Conservation (phyloP, 2,329 filamentous ascomycete genomes). For the Arthrocladium fulminans region DNA sequence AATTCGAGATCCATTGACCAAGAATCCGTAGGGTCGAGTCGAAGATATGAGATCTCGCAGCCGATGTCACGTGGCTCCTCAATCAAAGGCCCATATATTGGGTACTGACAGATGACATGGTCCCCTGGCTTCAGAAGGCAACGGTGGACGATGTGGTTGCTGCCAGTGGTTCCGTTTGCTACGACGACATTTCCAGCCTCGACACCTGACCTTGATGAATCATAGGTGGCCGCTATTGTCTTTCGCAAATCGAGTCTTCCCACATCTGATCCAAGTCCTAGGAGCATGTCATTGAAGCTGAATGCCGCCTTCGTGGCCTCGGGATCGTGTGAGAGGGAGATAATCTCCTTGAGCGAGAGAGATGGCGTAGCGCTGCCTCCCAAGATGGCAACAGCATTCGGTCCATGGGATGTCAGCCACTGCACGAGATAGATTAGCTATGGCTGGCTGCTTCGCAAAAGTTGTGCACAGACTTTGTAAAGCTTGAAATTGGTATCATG, state of each 20-base stretch:
- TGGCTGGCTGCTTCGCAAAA: background rate
- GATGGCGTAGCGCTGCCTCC: slow-evolving; percentile 34
- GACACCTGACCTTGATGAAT: slow-evolving; percentile 6
- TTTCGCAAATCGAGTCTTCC: slow-evolving; percentile 23
- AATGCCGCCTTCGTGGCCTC: slow-evolving; percentile 23
- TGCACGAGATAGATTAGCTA: background rate
- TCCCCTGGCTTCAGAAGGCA: slow-evolving; percentile 60
- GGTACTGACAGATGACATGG: slow-evolving; percentile 78
- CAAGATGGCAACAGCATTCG: slow-evolving; percentile 12
- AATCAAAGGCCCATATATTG: slow-evolving; percentile 80
- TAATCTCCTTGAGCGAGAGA: slow-evolving; percentile 61
- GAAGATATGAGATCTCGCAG: slow-evolving; percentile 70
- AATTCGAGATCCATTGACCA: slow-evolving; percentile 61
- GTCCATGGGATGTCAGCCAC: slow-evolving; percentile 13
- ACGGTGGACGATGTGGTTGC: slow-evolving; percentile 71
- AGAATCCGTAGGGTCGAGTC: slow-evolving; percentile 52
- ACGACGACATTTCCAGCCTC: slow-evolving; percentile 61
- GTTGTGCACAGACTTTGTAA: too few species aligned
- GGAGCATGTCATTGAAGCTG: slow-evolving; percentile 14
- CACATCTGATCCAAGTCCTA: slow-evolving; percentile 23
- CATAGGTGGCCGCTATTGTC: slow-evolving; percentile 25
- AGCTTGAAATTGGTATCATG: too few species aligned
- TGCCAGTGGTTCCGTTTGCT: slow-evolving; percentile 70
- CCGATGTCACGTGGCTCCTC: slow-evolving; percentile 64
- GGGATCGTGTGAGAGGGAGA: slow-evolving; percentile 42